Percentiles rank a stretch among this genome's conserved stretches.
phyloP scores from a whole-genome alignment of 805 yeast genomes.

The Myxozyma melibiosi region DNA sequence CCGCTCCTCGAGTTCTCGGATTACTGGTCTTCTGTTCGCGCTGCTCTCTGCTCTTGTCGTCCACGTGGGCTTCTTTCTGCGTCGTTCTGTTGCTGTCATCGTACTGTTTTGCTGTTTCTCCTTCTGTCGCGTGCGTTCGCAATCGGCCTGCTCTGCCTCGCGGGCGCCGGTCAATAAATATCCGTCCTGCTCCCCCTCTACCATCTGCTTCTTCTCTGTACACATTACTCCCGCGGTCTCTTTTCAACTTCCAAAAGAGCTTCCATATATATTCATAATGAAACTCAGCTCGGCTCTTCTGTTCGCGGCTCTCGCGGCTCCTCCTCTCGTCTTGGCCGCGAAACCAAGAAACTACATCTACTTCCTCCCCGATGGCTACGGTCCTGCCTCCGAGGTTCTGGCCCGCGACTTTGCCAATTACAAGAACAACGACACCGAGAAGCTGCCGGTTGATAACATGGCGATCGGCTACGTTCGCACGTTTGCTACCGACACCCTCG shows the following conservation, averaged over 20 bases:
- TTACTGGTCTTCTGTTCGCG: background rate
- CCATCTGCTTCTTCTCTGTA: background rate
- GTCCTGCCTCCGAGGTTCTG: constrained; percentile 35
- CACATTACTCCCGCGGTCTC: background rate
- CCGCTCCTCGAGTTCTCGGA: background rate
- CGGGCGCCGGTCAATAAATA: too few species aligned
- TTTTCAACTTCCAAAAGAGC: too few species aligned
- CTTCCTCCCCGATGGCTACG: constrained; percentile 34
- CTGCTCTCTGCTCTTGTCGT: background rate
- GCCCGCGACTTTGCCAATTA: constrained; percentile 30
- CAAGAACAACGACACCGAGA: constrained; percentile 20
- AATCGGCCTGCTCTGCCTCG: too few species aligned
- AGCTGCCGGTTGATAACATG: constrained; percentile 55
- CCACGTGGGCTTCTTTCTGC: background rate
- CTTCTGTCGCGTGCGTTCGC: background rate
- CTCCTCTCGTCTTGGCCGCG: constrained; percentile 4
- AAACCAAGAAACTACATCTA: constrained; percentile 28
- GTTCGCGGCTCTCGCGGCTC: constrained; percentile 3
- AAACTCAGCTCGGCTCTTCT: constrained; percentile 1
- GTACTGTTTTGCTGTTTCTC: background rate
- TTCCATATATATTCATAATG: background rate
- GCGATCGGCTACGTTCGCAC: constrained; percentile 86
- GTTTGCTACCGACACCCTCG: constrained; percentile 69
- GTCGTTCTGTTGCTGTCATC: background rate
- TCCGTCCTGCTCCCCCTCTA: background rate